Evolutionary conservation across 371 early-diverging fungal genomes (phyloP), one percentile per base, ranked within the genome.

Genomic region (Mucor indicus): DNA sequence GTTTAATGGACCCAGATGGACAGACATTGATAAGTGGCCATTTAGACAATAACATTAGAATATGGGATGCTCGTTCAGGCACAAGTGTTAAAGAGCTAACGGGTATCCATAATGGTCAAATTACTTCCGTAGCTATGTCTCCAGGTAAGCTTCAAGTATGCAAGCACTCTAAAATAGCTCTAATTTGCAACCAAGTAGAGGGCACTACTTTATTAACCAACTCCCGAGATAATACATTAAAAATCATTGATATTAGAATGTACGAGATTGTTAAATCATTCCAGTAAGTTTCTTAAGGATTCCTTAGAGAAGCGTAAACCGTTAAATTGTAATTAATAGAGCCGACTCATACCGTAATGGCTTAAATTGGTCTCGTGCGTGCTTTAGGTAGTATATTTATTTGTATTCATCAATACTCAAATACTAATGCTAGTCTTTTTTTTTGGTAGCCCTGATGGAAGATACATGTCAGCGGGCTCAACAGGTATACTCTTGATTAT

Each of bases 191-290:
- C 40, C 12, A 30, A n/a, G 1, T 55, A 85, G 93, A 87, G 60
- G 75, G 81, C 3, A 74, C 74, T n/a, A 67, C 75, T 29, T 47
- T 98, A 1, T 63, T 96, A 68, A 93, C 96, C 9, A 93, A 90
- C 57, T 94, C 95, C 20, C 77, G 93, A 40, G 98, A 98, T 63
- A 92, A 95, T 62, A 91, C 91, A 10, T 69, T 98, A 10, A 84
- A 91, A 47, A 60, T 93, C 11, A 64, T 95, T 39, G 95, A 95
- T 60, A 57, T 90, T 12, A 62, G 89, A 19, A 92, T 83, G 39
- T 94, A 86, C 53, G 85, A 87, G 37, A 71, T 86, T 10, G 56
- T 89, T 3, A 69, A 77, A 9, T 83, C 86, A 16, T 83, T 83
- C 19, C 73, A 79, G 81, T 78, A 72, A 57, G 67, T 64, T 29